Evolutionary conservation across 2,329 filamentous ascomycete genomes (phyloP).

Genomic region (Calcarisporium arbuscula): DNA sequence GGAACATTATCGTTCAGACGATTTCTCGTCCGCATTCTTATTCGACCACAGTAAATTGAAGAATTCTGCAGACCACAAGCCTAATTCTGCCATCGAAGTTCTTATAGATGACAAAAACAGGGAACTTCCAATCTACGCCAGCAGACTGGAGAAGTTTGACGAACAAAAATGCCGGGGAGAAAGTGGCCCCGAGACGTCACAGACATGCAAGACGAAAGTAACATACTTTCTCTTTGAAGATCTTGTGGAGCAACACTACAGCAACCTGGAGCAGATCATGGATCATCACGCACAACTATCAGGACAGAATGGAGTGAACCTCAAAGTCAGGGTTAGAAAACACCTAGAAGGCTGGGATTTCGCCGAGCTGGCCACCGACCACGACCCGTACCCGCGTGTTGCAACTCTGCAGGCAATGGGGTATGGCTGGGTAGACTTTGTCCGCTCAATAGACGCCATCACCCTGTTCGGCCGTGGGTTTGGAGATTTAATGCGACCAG

Average conservation of each 20-base stretch:
- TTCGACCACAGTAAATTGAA: no score
- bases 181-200: no score
- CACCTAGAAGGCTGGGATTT: conserved; percentile 25
- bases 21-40: conserved; percentile 3
- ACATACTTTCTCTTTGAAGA: conserved; percentile 7
- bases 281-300: conserved; percentile 14
- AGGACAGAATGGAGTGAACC: conserved; percentile 7
- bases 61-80: no score
- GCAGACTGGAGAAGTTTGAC: no score
- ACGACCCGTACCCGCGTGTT: conserved; percentile 15
- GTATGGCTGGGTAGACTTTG: conserved; percentile 18
- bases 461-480: conserved; percentile 16
- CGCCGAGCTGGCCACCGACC: conserved; percentile 13
- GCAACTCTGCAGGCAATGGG: conserved; percentile 9
- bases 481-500: conserved; percentile 14
- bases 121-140: no score
- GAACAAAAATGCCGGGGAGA: no score
- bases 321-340: conserved; percentile 7
- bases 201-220: conserved; percentile 6
- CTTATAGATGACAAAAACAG: no score
- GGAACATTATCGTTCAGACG: conserved; percentile 3
- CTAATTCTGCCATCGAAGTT: no score
- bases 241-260: conserved; percentile 13
- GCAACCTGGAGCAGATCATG: conserved; percentile 17
- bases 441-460: conserved; percentile 13